These are phyloP conservation scores for Wickerhamiella slavikovae DNA, from an alignment of 805 yeast genomes.

Conservation along the genomic window DNA sequence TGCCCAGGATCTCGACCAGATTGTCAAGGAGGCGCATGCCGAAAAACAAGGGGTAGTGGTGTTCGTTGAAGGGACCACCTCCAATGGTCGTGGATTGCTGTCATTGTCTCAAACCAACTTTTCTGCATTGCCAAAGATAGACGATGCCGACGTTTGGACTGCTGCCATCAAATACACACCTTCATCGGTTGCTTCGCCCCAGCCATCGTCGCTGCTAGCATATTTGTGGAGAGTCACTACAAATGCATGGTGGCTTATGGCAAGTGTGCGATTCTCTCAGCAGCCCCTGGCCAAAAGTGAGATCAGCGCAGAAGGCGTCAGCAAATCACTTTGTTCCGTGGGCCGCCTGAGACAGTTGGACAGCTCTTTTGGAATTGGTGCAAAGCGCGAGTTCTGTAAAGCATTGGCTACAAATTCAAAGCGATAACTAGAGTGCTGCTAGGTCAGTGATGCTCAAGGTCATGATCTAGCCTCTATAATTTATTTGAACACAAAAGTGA, in stretches of 20 bases:
- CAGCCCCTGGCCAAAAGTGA: conserved; percentile 10
- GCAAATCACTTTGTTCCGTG: conserved; percentile 14
- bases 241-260: conserved; percentile 13
- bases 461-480: no score
- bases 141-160: conserved; percentile 11
- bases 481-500: no score
- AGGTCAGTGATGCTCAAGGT: no score
- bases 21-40: conserved; percentile 12
- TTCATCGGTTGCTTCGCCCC: conserved; percentile 15
- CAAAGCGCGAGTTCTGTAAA: conserved; percentile 26
- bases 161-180: conserved; percentile 18
- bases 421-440: no score
- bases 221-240: conserved; percentile 13
- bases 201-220: conserved; percentile 13
- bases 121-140: conserved; percentile 4
- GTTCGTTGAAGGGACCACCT: conserved; percentile 66
- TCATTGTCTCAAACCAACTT: conserved; percentile 25
- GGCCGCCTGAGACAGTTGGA: conserved; percentile 33
- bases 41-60: conserved; percentile 29
- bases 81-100: conserved; percentile 62
- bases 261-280: conserved; percentile 13
- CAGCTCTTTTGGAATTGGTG: conserved; percentile 21
- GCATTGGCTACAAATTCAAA: no score
- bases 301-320: conserved; percentile 6
- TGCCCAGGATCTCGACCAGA: conserved; percentile 5